phyloP scores from a whole-genome alignment of 345 rosid species.

The Hibiscus tridactylites region DNA sequence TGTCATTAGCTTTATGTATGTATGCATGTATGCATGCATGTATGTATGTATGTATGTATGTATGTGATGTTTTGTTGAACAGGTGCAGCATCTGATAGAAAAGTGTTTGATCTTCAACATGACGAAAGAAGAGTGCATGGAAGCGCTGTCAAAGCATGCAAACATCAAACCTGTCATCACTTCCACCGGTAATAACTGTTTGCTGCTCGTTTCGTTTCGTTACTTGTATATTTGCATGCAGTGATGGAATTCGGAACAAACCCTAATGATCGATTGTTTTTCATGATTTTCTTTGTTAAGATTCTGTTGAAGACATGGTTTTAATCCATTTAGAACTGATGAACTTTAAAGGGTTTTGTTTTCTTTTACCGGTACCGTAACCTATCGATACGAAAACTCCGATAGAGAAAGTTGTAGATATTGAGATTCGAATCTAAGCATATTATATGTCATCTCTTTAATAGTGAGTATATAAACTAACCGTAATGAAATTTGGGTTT shows the following conservation, averaged over 20 bases:
- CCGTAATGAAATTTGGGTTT: not conserved
- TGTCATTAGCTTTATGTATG: not conserved
- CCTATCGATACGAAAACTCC: not conserved
- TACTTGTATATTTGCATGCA: not conserved
- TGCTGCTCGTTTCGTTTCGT: not conserved
- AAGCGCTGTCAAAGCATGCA: constrained; percentile 90
- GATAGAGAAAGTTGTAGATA: not conserved
- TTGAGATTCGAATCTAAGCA: not conserved
- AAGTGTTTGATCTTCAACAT: constrained; percentile 82
- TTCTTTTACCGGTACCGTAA: not conserved
- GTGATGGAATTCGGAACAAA: not conserved
- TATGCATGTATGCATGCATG: not conserved
- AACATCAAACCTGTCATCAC: constrained; percentile 85
- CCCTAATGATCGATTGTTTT: not conserved
- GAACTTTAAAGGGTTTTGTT: not conserved
- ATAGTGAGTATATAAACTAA: not conserved
- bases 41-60: not conserved
- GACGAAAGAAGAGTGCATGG: constrained; percentile 92
- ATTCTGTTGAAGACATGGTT: not conserved
- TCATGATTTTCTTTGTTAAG: not conserved
- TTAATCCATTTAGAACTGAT: no score
- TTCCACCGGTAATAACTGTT: constrained; percentile 52
- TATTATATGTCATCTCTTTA: not conserved
- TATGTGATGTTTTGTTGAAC: not conserved
- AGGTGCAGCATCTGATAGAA: constrained; percentile 95